Evolutionary conservation across 495 filamentous ascomycete genomes (phyloP).

Genomic region (Venustampulla echinocandica): DNA sequence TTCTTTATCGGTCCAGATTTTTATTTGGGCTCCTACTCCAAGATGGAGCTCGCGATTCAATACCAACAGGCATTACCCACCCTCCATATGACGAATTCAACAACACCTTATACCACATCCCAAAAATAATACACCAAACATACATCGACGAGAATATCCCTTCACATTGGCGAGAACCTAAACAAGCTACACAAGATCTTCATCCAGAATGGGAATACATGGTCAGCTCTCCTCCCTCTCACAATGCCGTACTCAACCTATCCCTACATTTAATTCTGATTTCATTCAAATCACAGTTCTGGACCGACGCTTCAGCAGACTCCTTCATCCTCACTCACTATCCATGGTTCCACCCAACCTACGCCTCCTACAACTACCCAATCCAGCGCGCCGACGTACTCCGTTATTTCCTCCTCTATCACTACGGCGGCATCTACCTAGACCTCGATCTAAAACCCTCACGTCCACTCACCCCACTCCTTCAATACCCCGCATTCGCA

Average conservation of each 20-base stretch:
- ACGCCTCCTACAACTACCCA: slow-evolving; percentile 63
- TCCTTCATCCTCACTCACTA: slow-evolving; percentile 64
- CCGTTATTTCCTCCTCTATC: slow-evolving; percentile 71
- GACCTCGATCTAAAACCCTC: slow-evolving; percentile 83
- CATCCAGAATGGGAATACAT: slow-evolving; percentile 75
- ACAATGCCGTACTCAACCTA: too few species aligned
- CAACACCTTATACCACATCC: slow-evolving; percentile 41
- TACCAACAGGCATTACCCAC: slow-evolving; percentile 51
- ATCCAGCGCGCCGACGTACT: slow-evolving; percentile 83
- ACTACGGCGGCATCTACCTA: slow-evolving; percentile 80
- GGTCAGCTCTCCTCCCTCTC: slow-evolving; percentile 30
- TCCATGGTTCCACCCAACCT: slow-evolving; percentile 75
- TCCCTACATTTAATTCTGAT: background rate
- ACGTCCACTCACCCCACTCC: slow-evolving; percentile 64
- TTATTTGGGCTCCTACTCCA: slow-evolving; percentile 52
- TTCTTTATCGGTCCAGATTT: slow-evolving; percentile 52
- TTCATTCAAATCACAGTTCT: slow-evolving; percentile 44
- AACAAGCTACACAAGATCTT: slow-evolving; percentile 61
- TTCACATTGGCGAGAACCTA: slow-evolving; percentile 58
- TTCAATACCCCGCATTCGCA: slow-evolving; percentile 70
- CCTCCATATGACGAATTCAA: slow-evolving; percentile 41
- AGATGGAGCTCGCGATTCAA: slow-evolving; percentile 54
- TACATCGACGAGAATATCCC: slow-evolving; percentile 56
- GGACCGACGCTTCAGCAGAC: slow-evolving; percentile 66
- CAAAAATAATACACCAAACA: slow-evolving; percentile 85